Base-by-base conservation (phyloP, 441 rosid genomes). In the Erodium moschatum region DNA sequence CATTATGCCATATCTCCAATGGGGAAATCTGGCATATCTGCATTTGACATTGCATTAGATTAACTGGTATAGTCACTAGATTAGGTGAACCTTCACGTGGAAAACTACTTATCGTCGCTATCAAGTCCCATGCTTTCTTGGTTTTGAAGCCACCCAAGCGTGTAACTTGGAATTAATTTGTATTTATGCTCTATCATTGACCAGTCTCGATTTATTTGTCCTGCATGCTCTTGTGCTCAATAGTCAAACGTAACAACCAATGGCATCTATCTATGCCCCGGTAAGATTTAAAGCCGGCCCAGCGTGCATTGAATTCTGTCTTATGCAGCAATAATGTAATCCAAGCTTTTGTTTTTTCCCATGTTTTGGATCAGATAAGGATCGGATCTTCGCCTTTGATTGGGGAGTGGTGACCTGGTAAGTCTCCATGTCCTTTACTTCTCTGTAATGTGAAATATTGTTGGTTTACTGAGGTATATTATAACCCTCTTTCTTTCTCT, bases 1-100 rank as follows among this genome's bases (percentile, higher is more conserved):
- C 82, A 81, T 67, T 73, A 78, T 71, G 68, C 4, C 27, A 31
- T 72, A 68, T 69, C 74, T 70, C 64, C 24, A 67, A 76, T 79
- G 77, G 65, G 65, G 79, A 70, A 76, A 80, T 62, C 78, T 71
- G 81, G 84, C 77, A 73, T 69, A 72, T 73, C 75, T 65, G 72
- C 82, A 79, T 83, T 80, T 81, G 84, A 84, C 85, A 78, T 76
- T 73, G 1, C 12, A 2, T 58, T 18, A 65, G 83, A 29, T 77
- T 77, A 75, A 78, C 77, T 61, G 74, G 78, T 64, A 64, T 64
- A 64, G 75, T 65, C 81, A 44, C 50, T 75, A 69, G 77, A 81
- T 84, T 89, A 83, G 90, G 91, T 85, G 85, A 86, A 74, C 90
- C 31, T 81, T 78, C 90, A 89, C 90, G 91, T 86, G 90, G 90